phyloP scores from a whole-genome alignment of 1,284 basidiomycete species.

The Ustilago bromivora region DNA sequence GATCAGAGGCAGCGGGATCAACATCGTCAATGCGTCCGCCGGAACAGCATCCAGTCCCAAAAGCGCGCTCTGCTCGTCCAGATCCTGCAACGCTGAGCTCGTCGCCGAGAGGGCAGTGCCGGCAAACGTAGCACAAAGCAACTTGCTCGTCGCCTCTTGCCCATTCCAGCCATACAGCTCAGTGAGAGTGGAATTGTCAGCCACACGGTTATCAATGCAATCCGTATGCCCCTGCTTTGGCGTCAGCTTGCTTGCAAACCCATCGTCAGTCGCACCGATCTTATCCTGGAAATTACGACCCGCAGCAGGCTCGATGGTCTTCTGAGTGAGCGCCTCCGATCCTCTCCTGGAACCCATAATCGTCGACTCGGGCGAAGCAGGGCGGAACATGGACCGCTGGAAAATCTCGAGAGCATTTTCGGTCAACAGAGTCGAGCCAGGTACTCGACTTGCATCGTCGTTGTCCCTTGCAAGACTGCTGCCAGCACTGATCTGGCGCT shows the following conservation, averaged over 20 bases:
- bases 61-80: conserved; percentile 39
- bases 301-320: conserved; percentile 21
- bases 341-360: conserved; percentile 49
- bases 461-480: conserved; percentile 5
- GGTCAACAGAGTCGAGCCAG: conserved; percentile 30
- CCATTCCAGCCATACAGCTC: conserved; percentile 39
- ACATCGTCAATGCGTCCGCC: conserved; percentile 55
- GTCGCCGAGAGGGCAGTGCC: conserved; percentile 4
- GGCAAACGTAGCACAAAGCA: background rate
- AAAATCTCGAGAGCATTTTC: conserved; percentile 38
- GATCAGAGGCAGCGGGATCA: conserved; percentile 57
- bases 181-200: conserved; percentile 29
- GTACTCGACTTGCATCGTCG: background rate
- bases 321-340: conserved; percentile 48
- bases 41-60: conserved; percentile 53
- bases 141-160: conserved; percentile 18
- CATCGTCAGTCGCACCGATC: background rate
- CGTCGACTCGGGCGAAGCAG: conserved; percentile 46
- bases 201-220: conserved; percentile 16
- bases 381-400: conserved; percentile 32
- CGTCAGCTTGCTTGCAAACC: background rate
- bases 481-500: conserved; percentile 3
- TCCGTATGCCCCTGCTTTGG: conserved; percentile 3
- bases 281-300: conserved; percentile 6
- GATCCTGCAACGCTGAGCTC: conserved; percentile 18